Evolutionary conservation across 371 early-diverging fungal genomes (phyloP).

Genomic region (Syncephalis fuscata): DNA sequence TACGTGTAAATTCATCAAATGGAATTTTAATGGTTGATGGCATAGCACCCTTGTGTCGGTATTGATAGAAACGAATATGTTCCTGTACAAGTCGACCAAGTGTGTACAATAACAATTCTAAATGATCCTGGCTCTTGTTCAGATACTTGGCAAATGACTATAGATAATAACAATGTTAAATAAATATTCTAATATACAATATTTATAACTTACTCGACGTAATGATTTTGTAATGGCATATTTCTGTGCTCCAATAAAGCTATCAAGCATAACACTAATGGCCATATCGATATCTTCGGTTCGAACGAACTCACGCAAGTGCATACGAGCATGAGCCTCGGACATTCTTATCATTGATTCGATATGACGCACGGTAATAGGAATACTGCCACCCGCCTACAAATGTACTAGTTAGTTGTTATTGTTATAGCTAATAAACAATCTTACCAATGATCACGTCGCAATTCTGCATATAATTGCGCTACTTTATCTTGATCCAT

Average conservation of each 20-base stretch:
- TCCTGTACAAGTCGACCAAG: conserved; percentile 62
- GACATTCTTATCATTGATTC: conserved; percentile 97
- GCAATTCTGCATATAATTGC: conserved; percentile 80
- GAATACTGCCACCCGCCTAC: conserved; percentile 59
- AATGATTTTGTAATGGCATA: conserved; percentile 76
- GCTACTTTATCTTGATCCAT: conserved; percentile 82
- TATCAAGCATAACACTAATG: conserved; percentile 82
- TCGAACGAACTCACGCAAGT: conserved; percentile 85
- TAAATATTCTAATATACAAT: not conserved
- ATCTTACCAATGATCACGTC: conserved; percentile 56
- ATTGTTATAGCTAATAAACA: too few species aligned
- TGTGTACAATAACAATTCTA: conserved; percentile 58
- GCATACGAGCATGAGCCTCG: conserved; percentile 97
- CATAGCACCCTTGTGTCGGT: not conserved
- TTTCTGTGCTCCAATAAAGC: conserved; percentile 96
- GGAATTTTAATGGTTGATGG: not conserved
- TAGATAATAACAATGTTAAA: not conserved
- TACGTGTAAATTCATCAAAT: not conserved
- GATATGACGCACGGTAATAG: conserved; percentile 98
- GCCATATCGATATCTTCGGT: conserved; percentile 93
- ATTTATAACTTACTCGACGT: conserved; percentile 19
- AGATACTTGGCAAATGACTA: conserved; percentile 78
- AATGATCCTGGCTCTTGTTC: conserved; percentile 50
- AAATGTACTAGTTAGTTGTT: too few species aligned
- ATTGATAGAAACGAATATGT: conserved; percentile 11